Evolutionary conservation across 1,284 basidiomycete species (phyloP).

Genomic region (Irpex sp.): DNA sequence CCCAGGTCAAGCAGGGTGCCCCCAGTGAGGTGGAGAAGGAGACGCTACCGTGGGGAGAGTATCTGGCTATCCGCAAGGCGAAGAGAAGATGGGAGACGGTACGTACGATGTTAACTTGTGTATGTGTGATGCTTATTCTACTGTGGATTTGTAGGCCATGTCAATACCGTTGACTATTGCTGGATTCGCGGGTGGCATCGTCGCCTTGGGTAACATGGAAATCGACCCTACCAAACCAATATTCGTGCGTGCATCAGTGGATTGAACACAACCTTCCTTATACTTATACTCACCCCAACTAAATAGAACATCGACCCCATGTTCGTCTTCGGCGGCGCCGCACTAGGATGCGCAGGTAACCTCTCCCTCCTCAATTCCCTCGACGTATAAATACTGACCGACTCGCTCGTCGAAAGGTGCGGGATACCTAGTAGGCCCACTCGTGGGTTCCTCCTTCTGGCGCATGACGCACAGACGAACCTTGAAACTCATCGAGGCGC

Average conservation of each 20-base stretch:
- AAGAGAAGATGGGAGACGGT: conserved; percentile 78
- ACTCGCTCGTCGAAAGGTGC: conserved; percentile 38
- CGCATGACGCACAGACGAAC: conserved; percentile 66
- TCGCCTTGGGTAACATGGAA: conserved; percentile 78
- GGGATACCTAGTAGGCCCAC: conserved; percentile 80
- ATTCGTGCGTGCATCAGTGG: conserved; percentile 44
- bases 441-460: conserved; percentile 74
- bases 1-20: conserved; percentile 9
- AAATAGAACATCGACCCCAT: conserved; percentile 79
- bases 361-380: neutral
- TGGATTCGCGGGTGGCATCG: conserved; percentile 65
- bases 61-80: conserved; percentile 65
- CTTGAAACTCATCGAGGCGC: conserved; percentile 69
- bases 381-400: neutral
- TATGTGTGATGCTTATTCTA: neutral
- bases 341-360: conserved; percentile 65
- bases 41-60: conserved; percentile 72
- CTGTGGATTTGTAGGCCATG: conserved; percentile 37
- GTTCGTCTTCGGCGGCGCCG: conserved; percentile 78
- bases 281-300: neutral
- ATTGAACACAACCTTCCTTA: neutral
- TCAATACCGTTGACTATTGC: conserved; percentile 71
- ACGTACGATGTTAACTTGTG: conserved; percentile 18
- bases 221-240: conserved; percentile 78
- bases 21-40: conserved; percentile 27